Conservation (phyloP, 2,329 filamentous ascomycete genomes). For the Hypomyces perniciosus region DNA sequence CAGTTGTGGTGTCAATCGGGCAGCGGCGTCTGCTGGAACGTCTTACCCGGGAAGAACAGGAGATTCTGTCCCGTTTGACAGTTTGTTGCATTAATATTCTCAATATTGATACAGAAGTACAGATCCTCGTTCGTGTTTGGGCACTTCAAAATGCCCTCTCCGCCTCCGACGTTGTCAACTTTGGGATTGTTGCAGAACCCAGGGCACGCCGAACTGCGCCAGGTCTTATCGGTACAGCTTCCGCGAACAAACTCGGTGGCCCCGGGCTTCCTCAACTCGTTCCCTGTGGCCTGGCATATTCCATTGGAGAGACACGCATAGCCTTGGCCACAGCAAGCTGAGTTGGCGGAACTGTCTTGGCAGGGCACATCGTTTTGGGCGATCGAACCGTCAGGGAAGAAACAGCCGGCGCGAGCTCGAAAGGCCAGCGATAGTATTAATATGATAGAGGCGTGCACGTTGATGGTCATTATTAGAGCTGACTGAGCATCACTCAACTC, state of each 20-base stretch:
- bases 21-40: neutral
- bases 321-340: constrained; percentile 30
- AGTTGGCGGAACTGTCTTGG: constrained; percentile 19
- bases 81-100: constrained; percentile 1
- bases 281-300: constrained; percentile 26
- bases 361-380: constrained; percentile 27
- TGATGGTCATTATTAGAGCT: too few relatives aligned
- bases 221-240: constrained; percentile 29
- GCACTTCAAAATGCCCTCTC: constrained; percentile 7
- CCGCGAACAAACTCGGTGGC: constrained; percentile 25
- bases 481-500: too few relatives aligned
- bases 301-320: constrained; percentile 31
- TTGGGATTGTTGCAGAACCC: constrained; percentile 22
- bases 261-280: constrained; percentile 18
- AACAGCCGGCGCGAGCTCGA: constrained; percentile 18
- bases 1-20: neutral
- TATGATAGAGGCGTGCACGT: neutral
- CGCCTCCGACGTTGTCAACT: neutral
- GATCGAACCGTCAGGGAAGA: constrained; percentile 25
- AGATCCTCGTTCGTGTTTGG: neutral
- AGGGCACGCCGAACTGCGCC: constrained; percentile 26
- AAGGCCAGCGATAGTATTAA: neutral
- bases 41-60: constrained; percentile 6
- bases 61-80: neutral
- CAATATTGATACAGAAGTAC: neutral